Evolutionary conservation across 169 alveolate species (phyloP).

Genomic region (Hepatocystis sp.): DNA sequence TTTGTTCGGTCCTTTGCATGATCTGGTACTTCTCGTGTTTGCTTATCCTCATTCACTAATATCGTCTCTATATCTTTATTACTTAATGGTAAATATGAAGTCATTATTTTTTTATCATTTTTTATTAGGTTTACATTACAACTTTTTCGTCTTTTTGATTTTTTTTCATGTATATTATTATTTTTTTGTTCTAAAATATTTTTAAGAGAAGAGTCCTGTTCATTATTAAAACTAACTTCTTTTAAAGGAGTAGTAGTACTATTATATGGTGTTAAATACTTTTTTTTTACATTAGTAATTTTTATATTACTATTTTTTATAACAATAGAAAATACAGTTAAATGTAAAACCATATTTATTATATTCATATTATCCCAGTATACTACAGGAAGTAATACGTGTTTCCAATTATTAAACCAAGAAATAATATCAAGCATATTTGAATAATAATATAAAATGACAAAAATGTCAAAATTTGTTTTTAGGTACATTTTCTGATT

Average conservation of each 20-base stretch:
- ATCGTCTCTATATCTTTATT: slow-evolving; percentile 64
- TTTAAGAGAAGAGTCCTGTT: no score
- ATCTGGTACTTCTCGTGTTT: background rate
- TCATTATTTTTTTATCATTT: slow-evolving; percentile 18
- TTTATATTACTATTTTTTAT: slow-evolving; percentile 57
- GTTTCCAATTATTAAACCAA: slow-evolving; percentile 61
- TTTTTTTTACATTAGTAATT: slow-evolving; percentile 37
- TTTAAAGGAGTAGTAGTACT: background rate
- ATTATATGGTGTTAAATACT: slow-evolving; percentile 8
- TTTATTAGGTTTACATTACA: background rate
- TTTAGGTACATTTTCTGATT: slow-evolving; percentile 58
- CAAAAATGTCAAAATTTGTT: slow-evolving; percentile 72
- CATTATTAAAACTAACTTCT: background rate
- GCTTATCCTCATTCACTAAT: background rate
- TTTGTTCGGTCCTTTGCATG: background rate
- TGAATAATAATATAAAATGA: slow-evolving; percentile 38
- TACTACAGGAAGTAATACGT: slow-evolving; percentile 31
- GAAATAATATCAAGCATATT: slow-evolving; percentile 30
- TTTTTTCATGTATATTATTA: background rate
- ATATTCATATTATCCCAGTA: slow-evolving; percentile 31
- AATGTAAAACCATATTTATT: slow-evolving; percentile 34
- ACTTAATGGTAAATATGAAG: slow-evolving; percentile 63
- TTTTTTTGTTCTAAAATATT: no score
- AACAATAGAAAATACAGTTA: slow-evolving; percentile 45
- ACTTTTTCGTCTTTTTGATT: background rate